These are phyloP conservation scores for Syzygium oleosum DNA, from an alignment of 345 rosid genomes.

Conservation along the genomic window DNA sequence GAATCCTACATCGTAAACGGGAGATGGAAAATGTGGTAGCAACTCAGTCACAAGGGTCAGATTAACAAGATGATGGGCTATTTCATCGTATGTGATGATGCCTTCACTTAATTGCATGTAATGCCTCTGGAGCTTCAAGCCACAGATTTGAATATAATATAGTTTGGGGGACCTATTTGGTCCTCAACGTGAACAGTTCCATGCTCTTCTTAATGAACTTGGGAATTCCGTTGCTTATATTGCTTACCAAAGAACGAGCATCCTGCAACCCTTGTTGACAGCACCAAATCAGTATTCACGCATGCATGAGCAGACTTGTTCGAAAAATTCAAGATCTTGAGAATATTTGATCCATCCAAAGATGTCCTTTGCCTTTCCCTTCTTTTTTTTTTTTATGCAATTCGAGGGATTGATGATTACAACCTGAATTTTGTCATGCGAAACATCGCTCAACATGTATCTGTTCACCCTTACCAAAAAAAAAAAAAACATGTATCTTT, in stretches of 20 bases:
- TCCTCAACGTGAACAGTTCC: no score
- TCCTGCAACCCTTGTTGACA: constrained; percentile 4
- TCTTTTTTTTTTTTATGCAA: constrained; percentile 18
- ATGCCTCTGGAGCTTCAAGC: no score
- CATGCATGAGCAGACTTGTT: constrained; percentile 2
- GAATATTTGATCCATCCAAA: constrained; percentile 4
- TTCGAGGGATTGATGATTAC: constrained; percentile 33
- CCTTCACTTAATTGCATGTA: no score
- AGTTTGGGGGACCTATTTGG: no score
- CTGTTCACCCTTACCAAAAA: no score
- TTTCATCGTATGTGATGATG: no score
- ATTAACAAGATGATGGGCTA: no score
- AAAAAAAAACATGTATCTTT: no score
- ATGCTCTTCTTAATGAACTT: constrained; percentile 15
- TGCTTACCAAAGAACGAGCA: constrained; percentile 11
- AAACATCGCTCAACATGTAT: constrained; percentile 24
- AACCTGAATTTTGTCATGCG: constrained; percentile 26
- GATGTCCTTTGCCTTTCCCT: constrained; percentile 12
- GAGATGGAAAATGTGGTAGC: no score
- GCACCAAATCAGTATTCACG: not conserved
- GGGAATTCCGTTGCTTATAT: constrained; percentile 6
- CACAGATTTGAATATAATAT: no score
- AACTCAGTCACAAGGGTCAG: no score
- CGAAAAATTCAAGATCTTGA: constrained; percentile 8
- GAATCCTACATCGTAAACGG: no score